Conservation (phyloP, 176 grass and related monocot species). For the barley (Hordeum vulgare) region DNA sequence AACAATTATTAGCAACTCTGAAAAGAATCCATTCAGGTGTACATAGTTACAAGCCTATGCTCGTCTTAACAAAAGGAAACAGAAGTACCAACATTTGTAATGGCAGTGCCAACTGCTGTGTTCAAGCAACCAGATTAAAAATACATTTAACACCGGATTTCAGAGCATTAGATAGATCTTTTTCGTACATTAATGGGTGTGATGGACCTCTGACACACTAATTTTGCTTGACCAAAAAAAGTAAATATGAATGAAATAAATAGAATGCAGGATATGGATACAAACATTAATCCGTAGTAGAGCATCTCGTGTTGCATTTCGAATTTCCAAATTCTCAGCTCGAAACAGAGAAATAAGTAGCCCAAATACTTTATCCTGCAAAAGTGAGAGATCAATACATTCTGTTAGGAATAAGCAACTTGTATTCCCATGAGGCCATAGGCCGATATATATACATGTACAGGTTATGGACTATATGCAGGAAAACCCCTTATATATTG, state of each 20-base stretch:
- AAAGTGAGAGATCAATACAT: background rate
- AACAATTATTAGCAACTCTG: background rate
- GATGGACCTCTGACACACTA: background rate
- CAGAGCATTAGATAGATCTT: background rate
- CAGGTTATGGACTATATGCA: too few species aligned
- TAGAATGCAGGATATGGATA: conserved; percentile 14
- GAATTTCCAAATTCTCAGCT: conserved; percentile 56
- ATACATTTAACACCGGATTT: background rate
- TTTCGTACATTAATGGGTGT: background rate
- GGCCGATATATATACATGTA: too few species aligned
- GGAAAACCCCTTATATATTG: too few species aligned
- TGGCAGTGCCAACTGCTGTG: background rate
- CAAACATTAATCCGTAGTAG: conserved; percentile 66
- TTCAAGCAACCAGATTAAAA: background rate
- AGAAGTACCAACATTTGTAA: background rate
- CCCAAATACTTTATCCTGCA: conserved; percentile 64
- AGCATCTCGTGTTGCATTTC: conserved; percentile 72
- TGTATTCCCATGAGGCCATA: too few species aligned
- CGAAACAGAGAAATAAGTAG: conserved; percentile 59
- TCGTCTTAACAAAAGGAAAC: background rate
- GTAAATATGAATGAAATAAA: background rate
- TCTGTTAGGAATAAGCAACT: too few species aligned
- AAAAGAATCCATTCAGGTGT: background rate
- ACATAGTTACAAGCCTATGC: background rate
- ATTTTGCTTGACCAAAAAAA: background rate